Conservation (phyloP, 208 protist genomes). For the Tritrichomonas foetus region DNA sequence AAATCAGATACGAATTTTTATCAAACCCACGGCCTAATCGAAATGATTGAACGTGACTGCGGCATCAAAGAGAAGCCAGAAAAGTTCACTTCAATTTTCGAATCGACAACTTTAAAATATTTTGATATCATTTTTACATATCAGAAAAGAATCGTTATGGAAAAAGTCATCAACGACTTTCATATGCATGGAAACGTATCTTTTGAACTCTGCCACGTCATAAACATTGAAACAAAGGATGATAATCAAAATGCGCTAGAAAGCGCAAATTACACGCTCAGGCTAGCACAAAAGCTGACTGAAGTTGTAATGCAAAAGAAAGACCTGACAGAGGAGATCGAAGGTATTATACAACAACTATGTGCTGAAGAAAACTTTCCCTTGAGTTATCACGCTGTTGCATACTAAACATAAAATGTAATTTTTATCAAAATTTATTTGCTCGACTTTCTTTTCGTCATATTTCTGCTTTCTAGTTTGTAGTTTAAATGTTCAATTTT, state of each 20-base stretch:
- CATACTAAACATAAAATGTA: too few relatives aligned
- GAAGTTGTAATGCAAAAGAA: not conserved
- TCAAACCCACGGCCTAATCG: not conserved
- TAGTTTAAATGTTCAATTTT: too few relatives aligned
- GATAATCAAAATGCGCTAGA: not conserved
- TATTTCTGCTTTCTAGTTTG: too few relatives aligned
- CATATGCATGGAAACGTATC: not conserved
- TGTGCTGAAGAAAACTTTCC: too few relatives aligned
- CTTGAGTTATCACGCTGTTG: too few relatives aligned
- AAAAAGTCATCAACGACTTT: not conserved
- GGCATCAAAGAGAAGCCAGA: conserved; percentile 2
- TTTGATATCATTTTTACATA: conserved; percentile 40
- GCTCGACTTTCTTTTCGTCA: too few relatives aligned
- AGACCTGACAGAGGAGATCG: not conserved
- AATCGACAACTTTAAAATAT: not conserved
- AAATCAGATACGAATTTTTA: not conserved
- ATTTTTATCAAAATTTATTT: too few relatives aligned
- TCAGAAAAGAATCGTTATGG: not conserved
- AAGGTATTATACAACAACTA: not conserved
- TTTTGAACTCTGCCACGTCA: not conserved
- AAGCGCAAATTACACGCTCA: not conserved
- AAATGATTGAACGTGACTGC: not conserved
- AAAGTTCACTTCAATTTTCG: not conserved
- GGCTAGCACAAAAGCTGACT: not conserved
- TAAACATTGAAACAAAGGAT: conserved; percentile 21